Evolutionary conservation across 441 rosid genomes (phyloP).

Genomic region (Manihot esculenta): DNA sequence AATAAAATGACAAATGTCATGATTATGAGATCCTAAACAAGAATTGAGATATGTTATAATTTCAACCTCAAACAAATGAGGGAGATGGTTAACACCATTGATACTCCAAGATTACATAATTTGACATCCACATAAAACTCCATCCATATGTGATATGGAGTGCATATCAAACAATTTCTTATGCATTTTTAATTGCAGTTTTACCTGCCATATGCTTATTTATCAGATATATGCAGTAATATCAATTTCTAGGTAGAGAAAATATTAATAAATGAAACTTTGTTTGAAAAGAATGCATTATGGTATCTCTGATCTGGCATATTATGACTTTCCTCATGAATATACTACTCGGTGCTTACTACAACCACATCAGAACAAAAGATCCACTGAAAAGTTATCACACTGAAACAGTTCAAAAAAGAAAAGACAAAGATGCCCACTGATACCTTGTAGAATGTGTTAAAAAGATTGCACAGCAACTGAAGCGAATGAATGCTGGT

Average conservation of each 20-base stretch:
- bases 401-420: not conserved
- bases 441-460: slow-evolving; percentile 96
- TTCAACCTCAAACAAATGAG: too few species aligned
- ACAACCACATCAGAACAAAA: not conserved
- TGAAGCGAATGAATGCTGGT: slow-evolving; percentile 99
- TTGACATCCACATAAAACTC: not conserved
- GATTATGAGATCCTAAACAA: not conserved
- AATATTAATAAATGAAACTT: not conserved
- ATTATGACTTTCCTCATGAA: not conserved
- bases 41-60: too few species aligned
- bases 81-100: not conserved
- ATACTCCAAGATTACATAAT: too few species aligned
- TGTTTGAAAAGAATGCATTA: not conserved
- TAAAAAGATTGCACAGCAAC: slow-evolving; percentile 97
- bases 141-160: too few species aligned
- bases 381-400: not conserved
- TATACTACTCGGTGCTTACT: not conserved
- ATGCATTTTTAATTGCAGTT: not conserved
- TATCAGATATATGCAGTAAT: not conserved
- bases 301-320: not conserved
- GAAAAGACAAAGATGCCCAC: slow-evolving; percentile 12
- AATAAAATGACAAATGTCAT: not conserved
- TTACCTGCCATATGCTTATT: not conserved
- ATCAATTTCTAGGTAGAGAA: not conserved
- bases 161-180: not conserved